Base-by-base conservation (phyloP, 495 filamentous ascomycete genomes). In the Echria macrotheca region DNA sequence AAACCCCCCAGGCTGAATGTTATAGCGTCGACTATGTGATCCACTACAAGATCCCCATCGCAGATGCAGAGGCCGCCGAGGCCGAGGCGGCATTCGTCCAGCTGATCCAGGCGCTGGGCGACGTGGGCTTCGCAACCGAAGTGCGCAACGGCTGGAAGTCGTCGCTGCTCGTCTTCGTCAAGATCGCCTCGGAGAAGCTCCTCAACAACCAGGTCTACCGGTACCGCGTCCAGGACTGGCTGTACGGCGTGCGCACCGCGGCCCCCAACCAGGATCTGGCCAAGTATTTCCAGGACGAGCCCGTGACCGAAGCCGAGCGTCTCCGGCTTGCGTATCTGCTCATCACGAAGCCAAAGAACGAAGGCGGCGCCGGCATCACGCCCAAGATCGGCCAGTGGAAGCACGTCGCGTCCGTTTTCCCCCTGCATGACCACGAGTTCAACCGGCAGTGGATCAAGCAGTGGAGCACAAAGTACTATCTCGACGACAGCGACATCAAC, bases 11-110 rank as follows among this genome's bases (percentile, higher is more conserved):
- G 35, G 56, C 46, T 52, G 57, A 55, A 50, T 17, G 37, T 45
- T 45, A 23, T 44, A 74, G 85, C 59, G 91, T 96, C 52, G 93
- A 98, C 77, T 98, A 95, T 74, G 91, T 96, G 53, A 83, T 98
- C 50, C 75, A 77, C 47, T 97, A 91, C 66, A 73, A 78, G 42
- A 85, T 95, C 56, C 75, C 77, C 26, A 71, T 75, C 88, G 65
- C 56, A 76, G 57, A 19, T 5, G 14, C 57, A 89, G 89, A 86
- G 53, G 78, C 78, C 52, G 62, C 72, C 15, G 72, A 85, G 54
- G 86, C 91, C 10, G 77, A 81, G 53, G 71, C 77, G 26, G 76
- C 84, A 53, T 88, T 97, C 54, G 77, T 82, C 56, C 81, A 82
- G 59, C 80, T 98, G 12, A 73, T 96, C 45, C 66, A 78, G 52